A percentile compares a stretch with the other conserved stretches of the same genome.
phyloP scores from a whole-genome alignment of 2,329 filamentous ascomycete species.

The Fusarium marasasianum region DNA sequence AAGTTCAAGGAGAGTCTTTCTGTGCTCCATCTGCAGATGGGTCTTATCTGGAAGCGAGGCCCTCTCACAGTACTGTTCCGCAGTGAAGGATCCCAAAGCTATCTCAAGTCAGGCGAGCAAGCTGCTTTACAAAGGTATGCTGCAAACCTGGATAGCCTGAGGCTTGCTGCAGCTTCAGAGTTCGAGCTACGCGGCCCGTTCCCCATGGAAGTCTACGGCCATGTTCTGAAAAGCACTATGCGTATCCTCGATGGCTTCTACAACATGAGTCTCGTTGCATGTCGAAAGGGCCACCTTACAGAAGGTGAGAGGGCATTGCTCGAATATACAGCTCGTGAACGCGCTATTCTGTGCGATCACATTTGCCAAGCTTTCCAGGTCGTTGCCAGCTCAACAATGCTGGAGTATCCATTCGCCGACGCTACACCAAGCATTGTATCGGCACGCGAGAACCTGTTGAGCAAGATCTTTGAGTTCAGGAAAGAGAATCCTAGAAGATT shows the following conservation, averaged over 20 bases:
- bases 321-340: constrained; percentile 79
- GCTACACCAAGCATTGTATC: constrained; percentile 84
- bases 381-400: constrained; percentile 89
- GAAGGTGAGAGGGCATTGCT: constrained; percentile 84
- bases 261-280: constrained; percentile 91
- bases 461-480: constrained; percentile 87
- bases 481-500: constrained; percentile 64
- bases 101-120: constrained; percentile 52
- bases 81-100: constrained; percentile 73
- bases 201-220: constrained; percentile 74
- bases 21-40: constrained; percentile 91
- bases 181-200: constrained; percentile 91
- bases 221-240: constrained; percentile 80
- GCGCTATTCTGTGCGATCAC: constrained; percentile 81
- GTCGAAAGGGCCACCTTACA: constrained; percentile 79
- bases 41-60: constrained; percentile 94
- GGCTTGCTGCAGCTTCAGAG: constrained; percentile 77
- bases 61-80: constrained; percentile 79
- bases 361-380: constrained; percentile 90
- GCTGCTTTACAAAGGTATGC: constrained; percentile 47
- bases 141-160: constrained; percentile 76
- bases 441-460: constrained; percentile 82
- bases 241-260: constrained; percentile 93
- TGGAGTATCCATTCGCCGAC: constrained; percentile 92
- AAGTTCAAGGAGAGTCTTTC: constrained; percentile 91